A percentile compares a stretch with the other conserved stretches of the same genome.
Conservation (phyloP, 371 early-diverging fungal genomes). For the Apophysomyces ossiformis region DNA sequence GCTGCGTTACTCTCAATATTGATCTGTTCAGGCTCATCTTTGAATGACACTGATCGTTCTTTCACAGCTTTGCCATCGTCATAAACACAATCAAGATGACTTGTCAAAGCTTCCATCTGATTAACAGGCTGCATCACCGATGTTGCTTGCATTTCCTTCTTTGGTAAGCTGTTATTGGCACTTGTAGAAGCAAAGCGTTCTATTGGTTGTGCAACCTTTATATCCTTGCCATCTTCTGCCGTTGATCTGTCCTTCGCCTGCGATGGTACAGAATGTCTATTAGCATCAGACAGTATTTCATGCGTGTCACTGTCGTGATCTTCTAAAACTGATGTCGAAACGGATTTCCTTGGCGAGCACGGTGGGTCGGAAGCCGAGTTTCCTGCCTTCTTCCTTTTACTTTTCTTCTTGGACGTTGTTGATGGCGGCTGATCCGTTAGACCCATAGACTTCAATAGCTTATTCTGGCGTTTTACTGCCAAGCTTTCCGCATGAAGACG, state of each 20-base stretch:
- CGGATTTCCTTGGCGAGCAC: background rate
- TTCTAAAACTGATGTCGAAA: background rate
- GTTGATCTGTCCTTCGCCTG: background rate
- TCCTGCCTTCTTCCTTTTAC: slow-evolving; percentile 44
- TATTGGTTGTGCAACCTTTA: background rate
- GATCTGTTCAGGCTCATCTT: too few relatives aligned
- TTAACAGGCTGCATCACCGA: too few relatives aligned
- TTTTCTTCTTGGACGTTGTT: slow-evolving; percentile 45
- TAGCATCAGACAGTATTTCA: background rate
- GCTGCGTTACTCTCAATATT: too few relatives aligned
- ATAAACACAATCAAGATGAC: too few relatives aligned
- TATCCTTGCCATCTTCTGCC: background rate
- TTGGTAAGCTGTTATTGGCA: background rate
- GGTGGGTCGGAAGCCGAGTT: background rate
- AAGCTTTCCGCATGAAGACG: slow-evolving; percentile 71
- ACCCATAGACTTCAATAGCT: slow-evolving; percentile 62
- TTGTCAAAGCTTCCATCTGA: too few relatives aligned
- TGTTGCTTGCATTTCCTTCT: background rate
- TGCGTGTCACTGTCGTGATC: too few relatives aligned
- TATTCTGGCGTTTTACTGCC: slow-evolving; percentile 71
- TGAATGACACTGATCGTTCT: too few relatives aligned
- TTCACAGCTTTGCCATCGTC: too few relatives aligned
- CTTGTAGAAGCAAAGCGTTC: background rate
- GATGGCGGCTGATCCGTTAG: slow-evolving; percentile 18
- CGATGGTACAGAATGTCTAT: background rate